Conservation (phyloP, 2,329 filamentous ascomycete species). For the Pochonia chlamydosporia region DNA sequence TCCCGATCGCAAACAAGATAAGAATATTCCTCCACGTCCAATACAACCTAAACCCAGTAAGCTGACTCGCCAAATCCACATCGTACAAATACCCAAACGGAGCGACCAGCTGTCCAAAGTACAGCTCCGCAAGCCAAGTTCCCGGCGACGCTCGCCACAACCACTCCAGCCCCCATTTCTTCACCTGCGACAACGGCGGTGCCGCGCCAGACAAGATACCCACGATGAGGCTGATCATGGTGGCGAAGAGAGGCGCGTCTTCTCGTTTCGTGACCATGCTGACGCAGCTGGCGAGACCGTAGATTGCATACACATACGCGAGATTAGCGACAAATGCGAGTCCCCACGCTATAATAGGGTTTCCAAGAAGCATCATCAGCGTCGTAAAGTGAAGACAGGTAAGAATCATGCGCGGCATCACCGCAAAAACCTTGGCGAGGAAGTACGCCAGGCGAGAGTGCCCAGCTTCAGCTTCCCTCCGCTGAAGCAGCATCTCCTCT, state of each 20-base stretch:
- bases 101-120: slow-evolving; percentile 45
- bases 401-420: slow-evolving; percentile 44
- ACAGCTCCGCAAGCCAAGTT: slow-evolving; percentile 51
- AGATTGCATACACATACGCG: slow-evolving; percentile 53
- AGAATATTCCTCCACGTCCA: slow-evolving; percentile 38
- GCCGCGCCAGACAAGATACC: slow-evolving; percentile 49
- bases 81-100: slow-evolving; percentile 46
- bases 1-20: slow-evolving; percentile 38
- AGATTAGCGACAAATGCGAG: slow-evolving; percentile 45
- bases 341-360: slow-evolving; percentile 33
- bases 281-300: slow-evolving; percentile 46
- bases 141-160: slow-evolving; percentile 49
- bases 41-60: slow-evolving; percentile 40
- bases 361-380: slow-evolving; percentile 38
- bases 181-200: slow-evolving; percentile 34
- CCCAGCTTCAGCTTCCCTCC: slow-evolving; percentile 49
- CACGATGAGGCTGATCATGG: slow-evolving; percentile 47
- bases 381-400: slow-evolving; percentile 50
- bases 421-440: slow-evolving; percentile 44
- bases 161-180: slow-evolving; percentile 47
- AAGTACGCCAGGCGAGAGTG: slow-evolving; percentile 53
- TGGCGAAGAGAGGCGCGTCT: slow-evolving; percentile 50
- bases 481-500: slow-evolving; percentile 48
- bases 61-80: slow-evolving; percentile 36
- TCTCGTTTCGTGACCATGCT: slow-evolving; percentile 50